Evolutionary conservation across 108 stramenopile species (phyloP), one percentile per base, ranked within the genome.

Genomic region (Licmophora abbreviata): DNA sequence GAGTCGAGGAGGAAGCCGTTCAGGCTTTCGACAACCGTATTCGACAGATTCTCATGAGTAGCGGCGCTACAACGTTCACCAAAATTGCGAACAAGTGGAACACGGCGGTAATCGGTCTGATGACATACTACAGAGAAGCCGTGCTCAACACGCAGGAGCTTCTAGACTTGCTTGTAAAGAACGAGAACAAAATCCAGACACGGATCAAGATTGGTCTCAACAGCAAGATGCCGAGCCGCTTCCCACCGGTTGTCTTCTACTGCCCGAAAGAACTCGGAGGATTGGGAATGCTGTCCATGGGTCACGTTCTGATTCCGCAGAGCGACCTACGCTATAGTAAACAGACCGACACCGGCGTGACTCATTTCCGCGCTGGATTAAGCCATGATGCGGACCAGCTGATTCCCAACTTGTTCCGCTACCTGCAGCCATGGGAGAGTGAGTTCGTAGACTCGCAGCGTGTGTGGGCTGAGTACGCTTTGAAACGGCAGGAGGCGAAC

Each of bases 1-100:
- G 93, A 53, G 96, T 99, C 18, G 94, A 93, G 62, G 95, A 96
- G 51, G 83, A 78, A 43, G 86, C 94, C 8, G 82, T 97, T 25
- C 75, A 81, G 52, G 78, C 82, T 24, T 99, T 99, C 59, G 96
- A 99, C 68, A 99, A 99, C 68, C 78, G 98, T 22, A 92, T 99
- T 58, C 85, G 98, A 48, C 95, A 99, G 72, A 81, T 99, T 51
- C 71, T 99, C 37, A 95, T 99, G 98, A 95, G 94, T 48, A 94
- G 93, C 58, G 98, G 95, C 30, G 89, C 91, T 27, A 97, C 98
- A 15, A 99, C 98, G 10, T 99, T 99, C 67, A 97, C 96, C 15
- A 99, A 99, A 74, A 95, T 99, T 58, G 96, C 96, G n/a, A 99
- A 99, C 73, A 99, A 99, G 68, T 99, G 97, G 97, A 97, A 96